Evolutionary conservation across 1,284 basidiomycete genomes (phyloP).

Genomic region (Apiotrichum domesticum): DNA sequence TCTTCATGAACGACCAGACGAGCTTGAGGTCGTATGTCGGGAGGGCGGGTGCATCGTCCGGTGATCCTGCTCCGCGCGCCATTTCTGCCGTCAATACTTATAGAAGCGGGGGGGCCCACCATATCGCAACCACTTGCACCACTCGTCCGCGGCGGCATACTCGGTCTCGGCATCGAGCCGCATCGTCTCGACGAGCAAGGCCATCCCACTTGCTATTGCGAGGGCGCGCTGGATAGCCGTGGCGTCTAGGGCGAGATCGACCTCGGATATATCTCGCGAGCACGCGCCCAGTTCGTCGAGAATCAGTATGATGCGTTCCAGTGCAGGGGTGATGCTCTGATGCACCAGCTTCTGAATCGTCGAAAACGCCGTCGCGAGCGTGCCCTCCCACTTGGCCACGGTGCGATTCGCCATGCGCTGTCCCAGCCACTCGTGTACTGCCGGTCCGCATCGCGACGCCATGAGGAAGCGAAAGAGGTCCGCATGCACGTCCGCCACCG

Average conservation of each 20-base stretch:
- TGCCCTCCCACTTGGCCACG: conserved; percentile 39
- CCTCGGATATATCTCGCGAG: conserved; percentile 8
- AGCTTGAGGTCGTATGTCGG: conserved; percentile 36
- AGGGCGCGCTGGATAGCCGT: neutral
- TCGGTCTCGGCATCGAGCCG: conserved; percentile 33
- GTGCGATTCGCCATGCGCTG: conserved; percentile 38
- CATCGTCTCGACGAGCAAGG: conserved; percentile 27
- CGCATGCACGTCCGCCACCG: conserved; percentile 30
- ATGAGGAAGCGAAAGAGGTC: conserved; percentile 41
- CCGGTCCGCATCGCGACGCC: conserved; percentile 32
- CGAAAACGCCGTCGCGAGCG: conserved; percentile 24
- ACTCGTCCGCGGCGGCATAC: conserved; percentile 29
- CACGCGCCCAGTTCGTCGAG: conserved; percentile 38
- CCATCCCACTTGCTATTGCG: conserved; percentile 1
- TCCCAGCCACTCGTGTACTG: conserved; percentile 41
- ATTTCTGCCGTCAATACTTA: conserved; percentile 6
- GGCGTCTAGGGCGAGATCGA: neutral
- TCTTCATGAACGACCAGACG: conserved; percentile 39
- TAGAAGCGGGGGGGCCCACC: conserved; percentile 20
- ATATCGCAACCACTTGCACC: conserved; percentile 42
- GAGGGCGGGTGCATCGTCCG: conserved; percentile 13
- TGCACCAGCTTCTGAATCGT: conserved; percentile 31
- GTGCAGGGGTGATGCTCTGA: conserved; percentile 35
- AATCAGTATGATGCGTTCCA: conserved; percentile 35
- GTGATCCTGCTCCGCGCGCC: neutral